Conservation (phyloP, 2,329 filamentous ascomycete genomes). For the Fonsecaea nubica region DNA sequence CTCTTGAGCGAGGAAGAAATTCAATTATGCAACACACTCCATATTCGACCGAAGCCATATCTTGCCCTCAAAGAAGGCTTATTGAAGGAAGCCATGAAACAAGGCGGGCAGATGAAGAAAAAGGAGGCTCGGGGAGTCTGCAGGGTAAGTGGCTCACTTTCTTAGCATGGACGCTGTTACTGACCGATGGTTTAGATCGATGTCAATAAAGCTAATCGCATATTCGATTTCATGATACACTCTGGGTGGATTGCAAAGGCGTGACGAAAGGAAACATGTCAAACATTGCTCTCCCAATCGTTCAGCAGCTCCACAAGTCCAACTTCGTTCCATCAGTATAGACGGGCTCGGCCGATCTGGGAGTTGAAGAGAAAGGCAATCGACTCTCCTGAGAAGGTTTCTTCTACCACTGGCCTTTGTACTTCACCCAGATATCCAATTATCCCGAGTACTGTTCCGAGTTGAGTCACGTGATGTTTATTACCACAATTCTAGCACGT, state of each 20-base stretch:
- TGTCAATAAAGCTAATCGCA: conserved; percentile 78
- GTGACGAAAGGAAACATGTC: conserved; percentile 46
- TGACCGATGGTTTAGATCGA: conserved; percentile 65
- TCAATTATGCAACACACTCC: conserved; percentile 82
- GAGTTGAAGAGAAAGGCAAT: background rate
- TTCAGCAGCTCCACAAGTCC: background rate
- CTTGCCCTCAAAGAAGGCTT: conserved; percentile 91
- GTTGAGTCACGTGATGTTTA: background rate
- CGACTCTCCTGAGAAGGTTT: background rate
- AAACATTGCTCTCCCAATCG: background rate
- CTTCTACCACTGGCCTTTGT: background rate
- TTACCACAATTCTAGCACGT: background rate
- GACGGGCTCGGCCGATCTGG: background rate
- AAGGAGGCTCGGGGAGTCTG: conserved; percentile 90
- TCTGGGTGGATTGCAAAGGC: conserved; percentile 90
- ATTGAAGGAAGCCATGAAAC: conserved; percentile 87
- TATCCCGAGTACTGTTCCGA: background rate
- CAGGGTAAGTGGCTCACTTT: conserved; percentile 50
- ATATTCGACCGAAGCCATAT: conserved; percentile 92
- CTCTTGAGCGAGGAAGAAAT: conserved; percentile 82
- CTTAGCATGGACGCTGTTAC: background rate
- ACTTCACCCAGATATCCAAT: background rate
- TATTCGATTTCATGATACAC: conserved; percentile 95
- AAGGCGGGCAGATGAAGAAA: conserved; percentile 87
- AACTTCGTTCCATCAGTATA: background rate